phyloP scores from a whole-genome alignment of 495 filamentous ascomycete species.

The Aspergillus bridgeri region DNA sequence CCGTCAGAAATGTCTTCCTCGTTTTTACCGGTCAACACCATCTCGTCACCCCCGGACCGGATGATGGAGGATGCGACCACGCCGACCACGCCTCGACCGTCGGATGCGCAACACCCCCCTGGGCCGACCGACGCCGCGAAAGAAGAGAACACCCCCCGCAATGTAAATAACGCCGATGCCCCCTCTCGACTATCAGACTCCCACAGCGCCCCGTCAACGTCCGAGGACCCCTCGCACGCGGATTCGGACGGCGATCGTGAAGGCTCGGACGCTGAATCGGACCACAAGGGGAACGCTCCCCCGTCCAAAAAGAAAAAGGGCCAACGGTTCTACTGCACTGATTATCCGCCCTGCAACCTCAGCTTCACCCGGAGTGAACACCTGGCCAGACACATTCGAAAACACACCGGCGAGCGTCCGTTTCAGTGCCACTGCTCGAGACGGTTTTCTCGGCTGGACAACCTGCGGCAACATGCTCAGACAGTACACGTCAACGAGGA shows the following conservation, averaged over 20 bases:
- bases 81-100: conserved; percentile 61
- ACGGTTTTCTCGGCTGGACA: conserved; percentile 94
- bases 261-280: conserved; percentile 68
- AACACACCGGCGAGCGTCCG: conserved; percentile 95
- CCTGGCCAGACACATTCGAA: conserved; percentile 90
- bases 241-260: conserved; percentile 71
- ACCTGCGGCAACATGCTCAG: conserved; percentile 93
- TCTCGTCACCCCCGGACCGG: conserved; percentile 53
- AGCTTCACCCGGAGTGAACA: conserved; percentile 98
- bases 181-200: conserved; percentile 13
- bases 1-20: conserved; percentile 50
- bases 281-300: conserved; percentile 50
- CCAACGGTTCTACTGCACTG: conserved; percentile 95
- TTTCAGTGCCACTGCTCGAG: conserved; percentile 97
- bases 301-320: conserved; percentile 92
- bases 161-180: conserved; percentile 15
- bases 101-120: conserved; percentile 30
- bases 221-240: conserved; percentile 71
- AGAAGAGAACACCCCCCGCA: conserved; percentile 31
- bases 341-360: conserved; percentile 89
- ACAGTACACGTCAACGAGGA: conserved; percentile 98
- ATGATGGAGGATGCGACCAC: conserved; percentile 54
- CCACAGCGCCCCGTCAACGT: conserved; percentile 44
- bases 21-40: conserved; percentile 77
- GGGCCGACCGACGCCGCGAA: conserved; percentile 22